A percentile compares a stretch with the other conserved stretches of the same genome.
These are phyloP conservation scores for Roridomyces roridus DNA, from an alignment of 768 basidiomycete genomes.

Conservation along the genomic window DNA sequence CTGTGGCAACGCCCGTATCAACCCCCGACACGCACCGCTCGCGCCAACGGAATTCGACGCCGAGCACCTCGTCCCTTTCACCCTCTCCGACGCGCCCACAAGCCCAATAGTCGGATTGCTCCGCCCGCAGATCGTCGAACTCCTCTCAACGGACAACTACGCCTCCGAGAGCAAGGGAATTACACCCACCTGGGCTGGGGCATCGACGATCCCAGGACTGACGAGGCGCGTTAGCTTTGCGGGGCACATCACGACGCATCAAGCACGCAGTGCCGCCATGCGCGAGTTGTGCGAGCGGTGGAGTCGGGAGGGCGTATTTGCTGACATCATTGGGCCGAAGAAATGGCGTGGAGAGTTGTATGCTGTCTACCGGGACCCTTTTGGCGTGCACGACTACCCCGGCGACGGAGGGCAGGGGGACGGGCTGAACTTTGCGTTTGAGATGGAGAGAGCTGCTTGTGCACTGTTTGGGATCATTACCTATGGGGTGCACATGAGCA, in stretches of 20 bases:
- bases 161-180: slow-evolving; percentile 29
- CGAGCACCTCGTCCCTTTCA: slow-evolving; percentile 61
- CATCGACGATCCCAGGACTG: slow-evolving; percentile 35
- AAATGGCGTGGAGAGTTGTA: slow-evolving; percentile 93
- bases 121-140: slow-evolving; percentile 59
- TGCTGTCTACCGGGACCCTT: slow-evolving; percentile 73
- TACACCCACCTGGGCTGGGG: slow-evolving; percentile 46
- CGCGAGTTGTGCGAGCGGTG: slow-evolving; percentile 75
- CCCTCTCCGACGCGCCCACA: slow-evolving; percentile 53
- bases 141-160: slow-evolving; percentile 58
- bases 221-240: slow-evolving; percentile 51
- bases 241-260: slow-evolving; percentile 54
- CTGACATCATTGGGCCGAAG: slow-evolving; percentile 68
- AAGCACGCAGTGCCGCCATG: slow-evolving; percentile 66
- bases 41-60: slow-evolving; percentile 38
- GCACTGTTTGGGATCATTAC: slow-evolving; percentile 90
- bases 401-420: slow-evolving; percentile 35
- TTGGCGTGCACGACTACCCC: slow-evolving; percentile 61
- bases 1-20: slow-evolving; percentile 73
- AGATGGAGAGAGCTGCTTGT: slow-evolving; percentile 90
- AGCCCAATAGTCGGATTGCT: slow-evolving; percentile 69
- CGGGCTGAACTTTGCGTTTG: slow-evolving; percentile 73
- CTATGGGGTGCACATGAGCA: slow-evolving; percentile 91
- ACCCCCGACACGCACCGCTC: slow-evolving; percentile 30
- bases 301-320: slow-evolving; percentile 69